Evolutionary conservation across 495 filamentous ascomycete species (phyloP).

Genomic region (Cetradonia linearis): DNA sequence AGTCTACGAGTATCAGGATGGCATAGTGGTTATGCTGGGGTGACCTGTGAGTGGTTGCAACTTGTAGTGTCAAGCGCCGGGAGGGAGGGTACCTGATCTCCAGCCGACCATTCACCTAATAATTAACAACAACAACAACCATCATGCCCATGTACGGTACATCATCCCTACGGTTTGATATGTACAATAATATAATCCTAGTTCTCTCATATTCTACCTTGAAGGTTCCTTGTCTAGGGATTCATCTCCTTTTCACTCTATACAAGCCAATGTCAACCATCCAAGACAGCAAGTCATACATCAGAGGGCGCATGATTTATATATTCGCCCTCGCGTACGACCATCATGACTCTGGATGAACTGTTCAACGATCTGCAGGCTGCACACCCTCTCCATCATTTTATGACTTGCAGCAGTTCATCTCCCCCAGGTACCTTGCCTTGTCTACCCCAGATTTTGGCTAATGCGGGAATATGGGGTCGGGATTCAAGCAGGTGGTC

Average conservation of each 20-base stretch:
- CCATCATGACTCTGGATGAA: conserved; percentile 34
- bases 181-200: background rate
- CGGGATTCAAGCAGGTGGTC: background rate
- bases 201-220: background rate
- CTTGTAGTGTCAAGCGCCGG: conserved; percentile 10
- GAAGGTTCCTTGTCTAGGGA: background rate
- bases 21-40: conserved; percentile 6
- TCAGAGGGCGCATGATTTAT: conserved; percentile 11
- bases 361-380: background rate
- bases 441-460: background rate
- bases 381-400: background rate
- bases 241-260: background rate
- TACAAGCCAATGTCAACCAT: background rate
- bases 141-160: background rate
- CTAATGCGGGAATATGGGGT: conserved; percentile 1
- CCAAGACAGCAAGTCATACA: background rate
- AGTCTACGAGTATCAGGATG: conserved; percentile 12
- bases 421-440: background rate
- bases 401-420: background rate
- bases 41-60: conserved; percentile 12
- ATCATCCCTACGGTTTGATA: background rate
- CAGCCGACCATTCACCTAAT: background rate
- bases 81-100: too few relatives aligned
- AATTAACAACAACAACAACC: too few relatives aligned
- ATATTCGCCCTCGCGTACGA: background rate